These are phyloP conservation scores for Cenchrus fungigraminus DNA, from an alignment of 176 grass and related monocot genomes.

Conservation along the genomic window DNA sequence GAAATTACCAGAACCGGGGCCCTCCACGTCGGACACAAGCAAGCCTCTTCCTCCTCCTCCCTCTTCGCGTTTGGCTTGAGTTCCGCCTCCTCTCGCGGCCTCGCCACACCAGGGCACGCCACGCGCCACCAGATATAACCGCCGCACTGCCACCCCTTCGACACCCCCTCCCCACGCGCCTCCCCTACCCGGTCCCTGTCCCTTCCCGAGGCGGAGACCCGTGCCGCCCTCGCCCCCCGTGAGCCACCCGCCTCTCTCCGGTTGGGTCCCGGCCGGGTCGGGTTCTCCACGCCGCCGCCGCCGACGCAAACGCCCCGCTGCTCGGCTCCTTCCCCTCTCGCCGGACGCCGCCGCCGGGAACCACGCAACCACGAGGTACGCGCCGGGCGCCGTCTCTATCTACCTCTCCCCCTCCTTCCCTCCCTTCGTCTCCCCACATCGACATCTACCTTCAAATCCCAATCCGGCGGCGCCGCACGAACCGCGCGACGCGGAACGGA, in stretches of 20 bases:
- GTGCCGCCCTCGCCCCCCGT: background rate
- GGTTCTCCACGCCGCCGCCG: background rate
- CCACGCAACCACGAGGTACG: background rate
- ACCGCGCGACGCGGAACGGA: too few species aligned
- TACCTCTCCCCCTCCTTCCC: too few species aligned
- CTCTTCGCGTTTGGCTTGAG: too few species aligned
- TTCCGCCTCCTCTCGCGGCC: too few species aligned
- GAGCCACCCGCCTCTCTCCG: background rate
- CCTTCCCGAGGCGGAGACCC: background rate
- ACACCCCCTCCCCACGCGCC: background rate
- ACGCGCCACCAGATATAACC: background rate
- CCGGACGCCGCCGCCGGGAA: background rate
- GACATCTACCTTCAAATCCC: background rate
- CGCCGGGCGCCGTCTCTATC: background rate
- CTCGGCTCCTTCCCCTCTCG: background rate
- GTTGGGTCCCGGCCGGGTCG: background rate
- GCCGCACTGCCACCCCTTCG: background rate
- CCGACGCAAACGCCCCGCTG: background rate
- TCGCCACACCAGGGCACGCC: background rate
- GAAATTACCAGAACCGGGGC: too few species aligned
- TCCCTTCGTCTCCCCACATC: background rate
- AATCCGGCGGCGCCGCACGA: background rate
- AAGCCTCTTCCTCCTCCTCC: too few species aligned
- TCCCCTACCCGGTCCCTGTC: background rate
- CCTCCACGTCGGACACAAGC: too few species aligned